phyloP scores from a whole-genome alignment of 1,284 basidiomycete species.

The Papiliotrema flavescens region DNA sequence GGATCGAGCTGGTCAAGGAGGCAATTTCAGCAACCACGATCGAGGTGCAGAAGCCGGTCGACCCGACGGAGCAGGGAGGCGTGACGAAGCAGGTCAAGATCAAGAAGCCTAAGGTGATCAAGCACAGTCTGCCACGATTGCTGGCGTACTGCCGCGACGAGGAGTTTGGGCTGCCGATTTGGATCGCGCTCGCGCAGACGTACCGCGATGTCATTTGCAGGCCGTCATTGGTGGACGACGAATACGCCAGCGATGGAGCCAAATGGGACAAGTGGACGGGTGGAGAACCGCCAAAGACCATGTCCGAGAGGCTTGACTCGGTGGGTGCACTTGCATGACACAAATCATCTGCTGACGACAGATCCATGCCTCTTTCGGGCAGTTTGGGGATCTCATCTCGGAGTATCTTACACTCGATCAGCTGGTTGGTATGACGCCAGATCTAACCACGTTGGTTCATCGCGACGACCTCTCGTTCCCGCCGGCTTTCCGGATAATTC shows the following conservation, averaged over 20 bases:
- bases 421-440: slow-evolving; percentile 54
- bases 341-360: slow-evolving; percentile 16
- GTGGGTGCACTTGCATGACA: slow-evolving; percentile 49
- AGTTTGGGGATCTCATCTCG: slow-evolving; percentile 55
- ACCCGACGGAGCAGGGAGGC: slow-evolving; percentile 13
- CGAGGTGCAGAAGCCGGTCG: slow-evolving; percentile 29
- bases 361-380: slow-evolving; percentile 54
- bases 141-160: slow-evolving; percentile 68
- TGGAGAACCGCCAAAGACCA: slow-evolving; percentile 29
- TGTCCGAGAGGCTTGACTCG: slow-evolving; percentile 80
- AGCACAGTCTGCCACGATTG: slow-evolving; percentile 55
- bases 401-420: slow-evolving; percentile 46
- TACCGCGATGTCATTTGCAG: slow-evolving; percentile 44
- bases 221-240: too few relatives aligned
- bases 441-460: slow-evolving; percentile 65
- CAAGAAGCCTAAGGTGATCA: slow-evolving; percentile 29
- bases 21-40: slow-evolving; percentile 54
- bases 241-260: too few relatives aligned
- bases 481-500: slow-evolving; percentile 85
- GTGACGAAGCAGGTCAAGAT: slow-evolving; percentile 23
- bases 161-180: slow-evolving; percentile 70
- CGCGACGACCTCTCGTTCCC: slow-evolving; percentile 73
- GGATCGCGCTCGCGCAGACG: slow-evolving; percentile 84
- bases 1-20: slow-evolving; percentile 79
- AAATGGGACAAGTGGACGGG: slow-evolving; percentile 21